These are phyloP conservation scores for Gnetum montanum DNA, from an alignment of 75 land plant genomes.

Conservation along the genomic window DNA sequence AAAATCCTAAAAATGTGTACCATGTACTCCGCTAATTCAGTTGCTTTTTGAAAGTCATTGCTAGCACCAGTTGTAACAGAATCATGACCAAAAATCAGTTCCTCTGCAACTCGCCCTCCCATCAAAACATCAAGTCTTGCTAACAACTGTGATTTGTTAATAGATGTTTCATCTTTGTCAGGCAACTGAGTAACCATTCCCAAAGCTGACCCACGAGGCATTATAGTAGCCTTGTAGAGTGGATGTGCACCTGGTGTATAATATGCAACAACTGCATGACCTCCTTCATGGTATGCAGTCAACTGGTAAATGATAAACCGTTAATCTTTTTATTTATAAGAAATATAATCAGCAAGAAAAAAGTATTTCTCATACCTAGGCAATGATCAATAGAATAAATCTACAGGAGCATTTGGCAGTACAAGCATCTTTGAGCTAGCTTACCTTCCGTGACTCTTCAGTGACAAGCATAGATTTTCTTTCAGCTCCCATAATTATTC, in stretches of 20 bases:
- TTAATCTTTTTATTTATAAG: background rate
- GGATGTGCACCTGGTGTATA: conserved; percentile 94
- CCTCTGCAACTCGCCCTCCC: conserved; percentile 99
- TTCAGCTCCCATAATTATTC: conserved; percentile 98
- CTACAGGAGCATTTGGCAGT: too few species aligned
- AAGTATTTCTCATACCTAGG: background rate
- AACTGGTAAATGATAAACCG: conserved; percentile 39
- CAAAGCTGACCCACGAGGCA: conserved; percentile 85
- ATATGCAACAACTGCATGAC: conserved; percentile 97
- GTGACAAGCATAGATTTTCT: conserved; percentile 86
- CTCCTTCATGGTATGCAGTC: conserved; percentile 99
- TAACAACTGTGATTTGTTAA: conserved; percentile 86
- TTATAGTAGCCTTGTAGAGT: conserved; percentile 95
- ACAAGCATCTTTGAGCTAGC: background rate
- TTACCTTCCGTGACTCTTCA: conserved; percentile 96
- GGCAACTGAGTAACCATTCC: conserved; percentile 99
- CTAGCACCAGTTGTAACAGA: conserved; percentile 95
- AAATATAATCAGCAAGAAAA: background rate
- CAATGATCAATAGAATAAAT: background rate
- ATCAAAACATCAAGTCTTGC: conserved; percentile 98
- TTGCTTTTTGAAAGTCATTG: conserved; percentile 82
- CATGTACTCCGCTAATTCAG: conserved; percentile 98
- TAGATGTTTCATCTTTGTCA: conserved; percentile 87
- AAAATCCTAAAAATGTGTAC: too few species aligned
- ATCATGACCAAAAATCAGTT: conserved; percentile 89